phyloP scores from a whole-genome alignment of 1,284 basidiomycete genomes.

The Ustilago sp. region DNA sequence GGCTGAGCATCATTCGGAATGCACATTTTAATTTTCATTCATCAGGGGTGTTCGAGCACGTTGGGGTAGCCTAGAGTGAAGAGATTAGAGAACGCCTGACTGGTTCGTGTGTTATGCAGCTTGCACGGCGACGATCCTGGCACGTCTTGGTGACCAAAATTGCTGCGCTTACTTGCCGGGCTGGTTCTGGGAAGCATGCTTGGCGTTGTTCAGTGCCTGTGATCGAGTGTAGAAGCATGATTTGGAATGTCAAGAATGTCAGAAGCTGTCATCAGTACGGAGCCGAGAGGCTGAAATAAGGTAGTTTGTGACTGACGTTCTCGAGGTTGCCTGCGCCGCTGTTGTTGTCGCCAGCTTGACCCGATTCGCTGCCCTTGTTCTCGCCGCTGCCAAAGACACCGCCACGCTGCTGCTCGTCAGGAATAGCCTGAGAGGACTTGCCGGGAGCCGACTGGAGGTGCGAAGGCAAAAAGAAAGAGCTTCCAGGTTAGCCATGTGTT shows the following conservation, averaged over 20 bases:
- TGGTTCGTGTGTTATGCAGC: constrained; percentile 9
- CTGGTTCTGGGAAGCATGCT: constrained; percentile 34
- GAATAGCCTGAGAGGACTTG: constrained; percentile 38
- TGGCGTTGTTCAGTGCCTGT: constrained; percentile 47
- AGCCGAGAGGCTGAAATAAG: neutral
- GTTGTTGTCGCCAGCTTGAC: constrained; percentile 30
- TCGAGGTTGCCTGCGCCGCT: constrained; percentile 23
- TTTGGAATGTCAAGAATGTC: neutral
- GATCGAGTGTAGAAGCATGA: neutral
- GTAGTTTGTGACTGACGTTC: constrained; percentile 13
- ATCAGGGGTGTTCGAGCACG: constrained; percentile 2
- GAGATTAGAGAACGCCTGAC: neutral
- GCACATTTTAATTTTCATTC: neutral
- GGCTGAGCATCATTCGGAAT: neutral
- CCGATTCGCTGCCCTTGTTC: constrained; percentile 38
- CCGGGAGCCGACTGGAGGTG: constrained; percentile 45
- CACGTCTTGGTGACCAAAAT: neutral
- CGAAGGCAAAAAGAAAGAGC: neutral
- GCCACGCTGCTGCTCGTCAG: constrained; percentile 50
- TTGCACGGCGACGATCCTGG: neutral
- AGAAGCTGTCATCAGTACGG: neutral
- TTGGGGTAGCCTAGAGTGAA: neutral
- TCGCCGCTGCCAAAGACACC: constrained; percentile 39
- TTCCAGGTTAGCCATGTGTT: neutral
- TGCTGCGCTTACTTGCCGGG: constrained; percentile 29